Conservation (phyloP, 2,329 filamentous ascomycete genomes). For the Bipolaris victoriae region DNA sequence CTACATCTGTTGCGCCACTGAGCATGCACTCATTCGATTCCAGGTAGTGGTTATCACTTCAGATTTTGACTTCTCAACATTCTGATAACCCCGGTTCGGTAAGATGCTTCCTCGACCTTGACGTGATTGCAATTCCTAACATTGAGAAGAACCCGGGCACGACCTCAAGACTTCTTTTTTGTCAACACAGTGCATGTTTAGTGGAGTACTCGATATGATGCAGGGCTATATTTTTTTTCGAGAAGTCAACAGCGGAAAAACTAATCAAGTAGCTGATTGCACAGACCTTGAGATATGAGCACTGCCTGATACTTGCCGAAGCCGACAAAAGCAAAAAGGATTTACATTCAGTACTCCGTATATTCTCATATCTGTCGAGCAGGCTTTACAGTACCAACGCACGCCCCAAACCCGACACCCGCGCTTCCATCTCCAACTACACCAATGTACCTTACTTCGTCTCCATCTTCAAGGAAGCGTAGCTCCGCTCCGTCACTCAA, state of each 20-base stretch:
- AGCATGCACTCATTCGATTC: constrained; percentile 21
- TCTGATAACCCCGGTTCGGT: constrained; percentile 37
- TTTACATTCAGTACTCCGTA: background rate
- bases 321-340: background rate
- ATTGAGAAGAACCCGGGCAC: constrained; percentile 22
- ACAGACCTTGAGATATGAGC: background rate
- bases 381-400: constrained; percentile 45
- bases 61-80: constrained; percentile 30
- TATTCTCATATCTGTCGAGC: constrained; percentile 19
- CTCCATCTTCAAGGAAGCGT: constrained; percentile 52
- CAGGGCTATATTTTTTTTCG: too few relatives aligned
- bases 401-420: constrained; percentile 52
- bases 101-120: background rate
- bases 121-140: constrained; percentile 5
- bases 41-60: constrained; percentile 37
- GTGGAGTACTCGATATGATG: too few relatives aligned
- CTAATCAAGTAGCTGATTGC: background rate
- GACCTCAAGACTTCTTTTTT: constrained; percentile 14
- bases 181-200: background rate
- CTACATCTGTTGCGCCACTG: background rate
- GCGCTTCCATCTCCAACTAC: constrained; percentile 40
- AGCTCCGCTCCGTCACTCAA: constrained; percentile 40
- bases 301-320: background rate
- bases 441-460: constrained; percentile 48
- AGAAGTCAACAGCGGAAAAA: too few relatives aligned